phyloP scores from a whole-genome alignment of 176 grass and related monocot genomes.

The Oryza rufipogon region DNA sequence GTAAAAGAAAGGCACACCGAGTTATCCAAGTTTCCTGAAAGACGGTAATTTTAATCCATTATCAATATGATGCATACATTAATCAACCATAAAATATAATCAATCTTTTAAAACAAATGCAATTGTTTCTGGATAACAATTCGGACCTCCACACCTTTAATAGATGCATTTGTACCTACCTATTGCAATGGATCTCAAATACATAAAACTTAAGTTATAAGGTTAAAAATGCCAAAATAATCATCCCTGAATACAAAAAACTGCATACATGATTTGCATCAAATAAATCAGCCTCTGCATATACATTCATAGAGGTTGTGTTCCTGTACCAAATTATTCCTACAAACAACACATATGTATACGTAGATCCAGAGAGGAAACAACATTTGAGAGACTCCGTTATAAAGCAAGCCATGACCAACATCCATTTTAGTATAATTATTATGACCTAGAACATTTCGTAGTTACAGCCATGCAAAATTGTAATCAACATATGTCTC shows the following conservation, averaged over 20 bases:
- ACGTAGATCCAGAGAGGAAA: not conserved
- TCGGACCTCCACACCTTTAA: not conserved
- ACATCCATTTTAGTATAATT: not conserved
- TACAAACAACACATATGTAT: not conserved
- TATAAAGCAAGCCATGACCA: not conserved
- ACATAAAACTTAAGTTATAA: not conserved
- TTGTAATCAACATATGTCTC: not conserved
- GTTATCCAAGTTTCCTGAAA: constrained; percentile 75
- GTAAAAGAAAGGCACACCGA: constrained; percentile 71
- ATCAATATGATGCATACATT: not conserved
- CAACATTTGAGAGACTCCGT: not conserved
- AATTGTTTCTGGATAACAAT: not conserved
- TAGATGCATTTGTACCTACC: not conserved
- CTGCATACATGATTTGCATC: not conserved
- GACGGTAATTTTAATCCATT: constrained; percentile 3
- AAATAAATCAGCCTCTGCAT: not conserved
- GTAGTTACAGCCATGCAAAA: not conserved
- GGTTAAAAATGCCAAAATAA: not conserved
- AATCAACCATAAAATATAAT: constrained; percentile 2
- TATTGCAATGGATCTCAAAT: not conserved
- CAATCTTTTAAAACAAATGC: not conserved
- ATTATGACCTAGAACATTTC: not conserved
- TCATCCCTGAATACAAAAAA: not conserved
- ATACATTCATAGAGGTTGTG: not conserved
- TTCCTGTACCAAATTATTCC: not conserved